phyloP scores from a whole-genome alignment of 2,329 filamentous ascomycete genomes.

The Sclerotinia glacialis region DNA sequence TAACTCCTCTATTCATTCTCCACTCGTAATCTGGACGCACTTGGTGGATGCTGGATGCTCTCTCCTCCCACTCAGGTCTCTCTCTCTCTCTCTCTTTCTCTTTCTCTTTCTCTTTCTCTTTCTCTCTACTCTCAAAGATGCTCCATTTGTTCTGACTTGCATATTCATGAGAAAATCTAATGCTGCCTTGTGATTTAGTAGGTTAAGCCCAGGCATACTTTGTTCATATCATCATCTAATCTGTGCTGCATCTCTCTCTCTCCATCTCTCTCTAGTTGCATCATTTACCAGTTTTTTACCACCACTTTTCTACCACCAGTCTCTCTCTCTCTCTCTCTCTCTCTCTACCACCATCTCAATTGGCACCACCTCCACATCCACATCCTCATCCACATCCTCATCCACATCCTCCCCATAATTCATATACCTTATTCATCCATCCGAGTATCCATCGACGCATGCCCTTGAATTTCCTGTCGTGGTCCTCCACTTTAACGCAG shows the following conservation, averaged over 20 bases:
- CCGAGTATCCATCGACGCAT: slow-evolving; percentile 5
- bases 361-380: not conserved
- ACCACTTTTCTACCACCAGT: not conserved
- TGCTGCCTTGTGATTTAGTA: slow-evolving; percentile 12
- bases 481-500: slow-evolving; percentile 2
- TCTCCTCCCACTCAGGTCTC: not conserved
- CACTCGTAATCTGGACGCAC: slow-evolving; percentile 1
- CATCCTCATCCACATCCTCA: too few species aligned
- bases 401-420: not conserved
- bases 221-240: not conserved
- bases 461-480: slow-evolving; percentile 1
- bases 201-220: not conserved
- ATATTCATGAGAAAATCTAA: slow-evolving; percentile 16
- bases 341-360: not conserved
- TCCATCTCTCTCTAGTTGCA: too few species aligned
- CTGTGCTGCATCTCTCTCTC: not conserved
- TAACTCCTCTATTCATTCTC: not conserved
- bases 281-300: too few species aligned
- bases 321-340: not conserved
- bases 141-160: slow-evolving; percentile 19
- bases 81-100: too few species aligned
- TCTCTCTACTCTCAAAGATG: not conserved
- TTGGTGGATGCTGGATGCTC: too few species aligned
- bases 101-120: too few species aligned
- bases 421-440: slow-evolving; percentile 3